These are phyloP conservation scores for Amanita thiersii DNA, from an alignment of 768 basidiomycete species.

Conservation along the genomic window DNA sequence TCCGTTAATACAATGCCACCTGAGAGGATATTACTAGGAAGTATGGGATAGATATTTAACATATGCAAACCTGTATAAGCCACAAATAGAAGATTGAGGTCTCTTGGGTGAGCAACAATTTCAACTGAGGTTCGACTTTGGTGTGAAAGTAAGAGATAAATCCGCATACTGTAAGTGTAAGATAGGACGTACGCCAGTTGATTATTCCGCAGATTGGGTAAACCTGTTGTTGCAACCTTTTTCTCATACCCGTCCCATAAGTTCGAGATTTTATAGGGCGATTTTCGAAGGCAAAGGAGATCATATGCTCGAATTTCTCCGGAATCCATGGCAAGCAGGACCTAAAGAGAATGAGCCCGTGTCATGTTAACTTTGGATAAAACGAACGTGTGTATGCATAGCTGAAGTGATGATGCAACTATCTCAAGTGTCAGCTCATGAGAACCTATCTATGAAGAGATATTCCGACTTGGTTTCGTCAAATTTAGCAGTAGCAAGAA, in stretches of 20 bases:
- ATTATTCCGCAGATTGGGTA: conserved; percentile 14
- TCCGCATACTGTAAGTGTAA: no score
- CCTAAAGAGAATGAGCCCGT: conserved; percentile 22
- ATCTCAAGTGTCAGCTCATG: conserved; percentile 7
- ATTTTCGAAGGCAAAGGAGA: conserved; percentile 56
- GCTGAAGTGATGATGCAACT: conserved; percentile 61
- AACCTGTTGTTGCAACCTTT: conserved; percentile 33
- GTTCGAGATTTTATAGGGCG: conserved; percentile 64
- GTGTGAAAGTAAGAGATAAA: conserved; percentile 9
- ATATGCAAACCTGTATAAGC: conserved; percentile 59
- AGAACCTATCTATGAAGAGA: conserved; percentile 3
- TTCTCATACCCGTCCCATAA: conserved; percentile 70
- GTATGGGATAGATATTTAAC: neutral
- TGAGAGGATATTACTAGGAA: conserved; percentile 16
- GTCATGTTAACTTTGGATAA: conserved; percentile 8
- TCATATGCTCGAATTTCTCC: conserved; percentile 71
- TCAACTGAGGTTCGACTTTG: conserved; percentile 49
- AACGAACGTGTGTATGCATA: conserved; percentile 62
- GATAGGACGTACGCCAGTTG: conserved; percentile 22
- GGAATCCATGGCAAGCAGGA: conserved; percentile 38
- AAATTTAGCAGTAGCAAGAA: conserved; percentile 40
- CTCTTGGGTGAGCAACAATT: conserved; percentile 58
- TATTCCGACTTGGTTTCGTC: conserved; percentile 37
- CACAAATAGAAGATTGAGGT: conserved; percentile 64
- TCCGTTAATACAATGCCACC: conserved; percentile 57